Conservation (phyloP, 2,329 filamentous ascomycete species). For the Myriosclerotinia scirpicola region DNA sequence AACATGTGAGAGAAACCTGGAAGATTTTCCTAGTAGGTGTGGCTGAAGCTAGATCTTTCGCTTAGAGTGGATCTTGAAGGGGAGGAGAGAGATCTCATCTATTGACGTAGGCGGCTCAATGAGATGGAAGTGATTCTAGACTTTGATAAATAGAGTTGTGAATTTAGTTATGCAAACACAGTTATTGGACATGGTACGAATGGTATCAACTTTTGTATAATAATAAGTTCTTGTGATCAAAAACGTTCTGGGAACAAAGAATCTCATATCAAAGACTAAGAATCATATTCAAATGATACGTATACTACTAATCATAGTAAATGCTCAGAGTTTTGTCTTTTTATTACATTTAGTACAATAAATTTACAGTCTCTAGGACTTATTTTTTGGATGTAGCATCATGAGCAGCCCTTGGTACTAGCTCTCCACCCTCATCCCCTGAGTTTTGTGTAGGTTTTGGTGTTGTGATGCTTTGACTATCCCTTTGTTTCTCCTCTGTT, state of each 20-base stretch:
- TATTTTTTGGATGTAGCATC: constrained; percentile 42
- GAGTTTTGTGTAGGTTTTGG: constrained; percentile 28
- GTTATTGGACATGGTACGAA: no score
- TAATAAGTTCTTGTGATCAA: constrained; percentile 7
- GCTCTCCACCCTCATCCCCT: constrained; percentile 44
- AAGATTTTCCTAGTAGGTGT: background rate
- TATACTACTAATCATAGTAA: background rate
- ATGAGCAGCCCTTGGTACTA: constrained; percentile 52
- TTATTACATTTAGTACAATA: constrained; percentile 36
- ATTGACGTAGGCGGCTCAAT: constrained; percentile 35
- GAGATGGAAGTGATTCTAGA: constrained; percentile 10
- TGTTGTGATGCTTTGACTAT: constrained; percentile 7
- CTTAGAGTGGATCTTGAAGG: constrained; percentile 10
- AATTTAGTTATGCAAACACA: no score
- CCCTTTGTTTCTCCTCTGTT: background rate
- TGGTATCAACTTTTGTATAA: background rate
- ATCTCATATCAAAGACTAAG: background rate
- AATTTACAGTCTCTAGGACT: constrained; percentile 20
- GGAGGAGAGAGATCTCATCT: background rate
- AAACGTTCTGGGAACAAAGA: background rate
- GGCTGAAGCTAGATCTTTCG: constrained; percentile 21
- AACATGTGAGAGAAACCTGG: constrained; percentile 31
- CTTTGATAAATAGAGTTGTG: background rate
- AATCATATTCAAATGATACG: background rate
- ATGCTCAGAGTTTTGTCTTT: constrained; percentile 13